These are phyloP conservation scores for Lactarius vividus DNA, from an alignment of 768 basidiomycete genomes.

Conservation along the genomic window DNA sequence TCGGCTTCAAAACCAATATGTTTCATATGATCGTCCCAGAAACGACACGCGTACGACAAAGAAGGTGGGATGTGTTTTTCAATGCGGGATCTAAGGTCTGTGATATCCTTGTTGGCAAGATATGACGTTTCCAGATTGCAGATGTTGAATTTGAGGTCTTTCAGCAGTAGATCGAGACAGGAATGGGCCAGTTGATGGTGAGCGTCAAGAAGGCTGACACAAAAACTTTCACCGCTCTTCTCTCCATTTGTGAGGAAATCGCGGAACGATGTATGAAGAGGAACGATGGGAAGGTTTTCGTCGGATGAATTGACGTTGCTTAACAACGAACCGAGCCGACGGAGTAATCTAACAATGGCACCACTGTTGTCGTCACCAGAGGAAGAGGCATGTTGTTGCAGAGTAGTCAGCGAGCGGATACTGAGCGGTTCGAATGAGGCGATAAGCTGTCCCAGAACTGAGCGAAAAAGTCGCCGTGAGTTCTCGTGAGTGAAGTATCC, in stretches of 20 bases:
- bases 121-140: neutral
- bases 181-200: neutral
- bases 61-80: neutral
- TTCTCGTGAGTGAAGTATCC: neutral
- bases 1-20: neutral
- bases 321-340: constrained; percentile 1
- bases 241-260: neutral
- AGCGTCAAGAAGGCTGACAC: too few species aligned
- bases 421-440: neutral
- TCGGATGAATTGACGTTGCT: constrained; percentile 3
- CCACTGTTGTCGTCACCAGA: too few species aligned
- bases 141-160: constrained; percentile 4
- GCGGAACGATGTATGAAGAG: neutral
- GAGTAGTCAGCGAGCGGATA: neutral
- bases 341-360: neutral
- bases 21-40: neutral
- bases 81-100: neutral
- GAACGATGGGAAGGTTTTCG: neutral
- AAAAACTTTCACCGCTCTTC: neutral
- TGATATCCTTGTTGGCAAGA: neutral
- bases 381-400: neutral
- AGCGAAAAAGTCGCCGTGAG: too few species aligned
- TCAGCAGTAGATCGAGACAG: neutral
- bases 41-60: neutral
- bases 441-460: neutral